Percentiles rank a stretch among this genome's conserved stretches.
Conservation (phyloP, 352 stramenopile species). For the Pythium sp. region DNA sequence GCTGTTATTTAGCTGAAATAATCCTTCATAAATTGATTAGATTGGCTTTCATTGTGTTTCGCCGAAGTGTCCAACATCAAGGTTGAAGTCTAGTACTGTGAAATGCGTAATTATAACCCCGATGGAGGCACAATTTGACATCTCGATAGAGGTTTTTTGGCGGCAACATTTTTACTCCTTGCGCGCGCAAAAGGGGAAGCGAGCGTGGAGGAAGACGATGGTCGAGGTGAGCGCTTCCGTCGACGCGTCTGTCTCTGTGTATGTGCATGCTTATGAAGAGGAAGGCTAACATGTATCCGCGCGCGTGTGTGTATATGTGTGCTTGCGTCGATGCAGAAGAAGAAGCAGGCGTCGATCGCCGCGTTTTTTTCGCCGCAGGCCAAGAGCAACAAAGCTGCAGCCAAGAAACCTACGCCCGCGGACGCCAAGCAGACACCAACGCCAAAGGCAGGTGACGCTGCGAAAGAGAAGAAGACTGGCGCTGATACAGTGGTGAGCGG, state of each 20-base stretch:
- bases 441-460: neutral
- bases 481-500: neutral
- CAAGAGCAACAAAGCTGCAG: conserved; percentile 19
- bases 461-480: conserved; percentile 21
- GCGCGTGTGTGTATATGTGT: neutral
- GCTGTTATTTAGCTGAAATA: too few species aligned
- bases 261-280: neutral
- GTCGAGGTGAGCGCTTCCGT: neutral
- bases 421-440: neutral
- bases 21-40: too few species aligned
- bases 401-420: neutral
- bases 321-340: conserved; percentile 27
- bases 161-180: conserved; percentile 1
- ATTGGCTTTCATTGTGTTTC: neutral
- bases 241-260: neutral
- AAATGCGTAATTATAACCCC: neutral
- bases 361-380: conserved; percentile 75
- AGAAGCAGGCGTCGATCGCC: conserved; percentile 77
- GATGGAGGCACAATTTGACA: neutral
- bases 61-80: neutral
- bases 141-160: conserved; percentile 1
- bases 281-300: neutral
- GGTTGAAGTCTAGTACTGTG: neutral
- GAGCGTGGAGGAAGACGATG: neutral
- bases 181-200: neutral